Evolutionary conservation across 495 filamentous ascomycete species (phyloP), one percentile per base, ranked within the genome.

Genomic region (Xylaria nigripes): DNA sequence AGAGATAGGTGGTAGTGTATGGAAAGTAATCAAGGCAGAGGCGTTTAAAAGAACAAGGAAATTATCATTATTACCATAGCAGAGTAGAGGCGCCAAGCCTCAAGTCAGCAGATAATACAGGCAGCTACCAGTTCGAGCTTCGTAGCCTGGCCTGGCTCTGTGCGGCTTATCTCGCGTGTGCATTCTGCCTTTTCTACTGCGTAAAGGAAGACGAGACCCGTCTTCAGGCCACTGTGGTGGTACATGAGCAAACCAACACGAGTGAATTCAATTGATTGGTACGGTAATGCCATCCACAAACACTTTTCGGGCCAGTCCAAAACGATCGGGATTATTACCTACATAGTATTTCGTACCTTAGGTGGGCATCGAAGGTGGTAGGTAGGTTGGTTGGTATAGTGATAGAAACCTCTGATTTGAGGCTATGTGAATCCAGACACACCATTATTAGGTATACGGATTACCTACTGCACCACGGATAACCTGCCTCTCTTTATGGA

Each of bases 231-330:
- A 34, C 2, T 40, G 47, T 40, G 12, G 34, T 3, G n/a, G 8
- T 19, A 40, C 32, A 50, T 7, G 16, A 13, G 36, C 9, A 15
- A 21, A 25, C 23, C 24, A 50, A 50, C 48, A 21, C 24, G 34
- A 41, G 59, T 45, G 52, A 54, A 56, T 57, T 57, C 54, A 56
- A 50, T 62, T 55, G 57, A 45, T 55, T 50, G 45, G 36, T 15
- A 40, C 41, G 25, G 42, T 21, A 52, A 46, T 56, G 49, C 60
- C 57, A 51, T 58, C 61, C 63, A 57, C 50, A 36, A 29, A n/a
- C n/a, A n/a, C n/a, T n/a, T n/a, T n/a, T n/a, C 41, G 49, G 34
- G 44, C 49, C 55, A 58, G 58, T 55, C 52, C 58, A 56, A 52
- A 47, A n/a, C 51, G 57, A 60, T 57, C 51, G 48, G 58, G 52